A percentile compares a stretch with the other conserved stretches of the same genome.
phyloP scores from a whole-genome alignment of 2,329 filamentous ascomycete genomes.

The Xylaria multiplex region DNA sequence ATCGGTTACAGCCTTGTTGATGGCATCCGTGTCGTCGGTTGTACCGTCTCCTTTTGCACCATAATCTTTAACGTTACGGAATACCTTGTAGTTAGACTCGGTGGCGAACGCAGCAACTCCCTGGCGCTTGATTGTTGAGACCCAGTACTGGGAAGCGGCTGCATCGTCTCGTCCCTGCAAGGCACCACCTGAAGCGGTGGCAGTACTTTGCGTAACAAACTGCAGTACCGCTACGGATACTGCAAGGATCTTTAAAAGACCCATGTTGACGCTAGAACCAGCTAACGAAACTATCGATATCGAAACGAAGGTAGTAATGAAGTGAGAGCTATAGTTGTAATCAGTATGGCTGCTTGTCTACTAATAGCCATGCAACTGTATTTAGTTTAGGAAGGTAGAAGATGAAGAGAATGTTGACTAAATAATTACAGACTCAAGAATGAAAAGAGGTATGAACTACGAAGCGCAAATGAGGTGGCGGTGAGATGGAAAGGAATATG shows the following conservation, averaged over 20 bases:
- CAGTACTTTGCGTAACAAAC: slow-evolving; percentile 41
- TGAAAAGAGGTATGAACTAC: slow-evolving; percentile 12
- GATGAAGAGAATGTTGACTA: not conserved
- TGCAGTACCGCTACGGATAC: slow-evolving; percentile 43
- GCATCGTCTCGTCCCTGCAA: slow-evolving; percentile 42
- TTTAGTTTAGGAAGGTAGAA: not conserved
- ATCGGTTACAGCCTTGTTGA: slow-evolving; percentile 83
- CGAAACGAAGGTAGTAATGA: slow-evolving; percentile 36
- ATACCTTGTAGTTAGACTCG: slow-evolving; percentile 71
- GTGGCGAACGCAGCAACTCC: slow-evolving; percentile 73
- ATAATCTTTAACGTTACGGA: slow-evolving; percentile 80
- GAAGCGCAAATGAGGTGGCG: not conserved
- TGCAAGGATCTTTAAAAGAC: slow-evolving; percentile 47
- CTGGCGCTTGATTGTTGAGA: slow-evolving; percentile 74
- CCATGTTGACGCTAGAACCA: slow-evolving; percentile 49
- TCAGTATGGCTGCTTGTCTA: slow-evolving; percentile 24
- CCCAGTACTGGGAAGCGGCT: slow-evolving; percentile 71
- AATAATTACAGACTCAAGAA: not conserved
- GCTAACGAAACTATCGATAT: slow-evolving; percentile 42
- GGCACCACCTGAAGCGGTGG: slow-evolving; percentile 37
- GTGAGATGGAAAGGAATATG: slow-evolving; percentile 14
- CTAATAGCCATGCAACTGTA: slow-evolving; percentile 14
- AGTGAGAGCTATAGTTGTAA: slow-evolving; percentile 17
- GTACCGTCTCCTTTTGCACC: slow-evolving; percentile 74
- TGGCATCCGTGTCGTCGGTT: slow-evolving; percentile 87